Base-by-base conservation (phyloP, 148 eudicot genomes). In the Euryodendron excelsum region DNA sequence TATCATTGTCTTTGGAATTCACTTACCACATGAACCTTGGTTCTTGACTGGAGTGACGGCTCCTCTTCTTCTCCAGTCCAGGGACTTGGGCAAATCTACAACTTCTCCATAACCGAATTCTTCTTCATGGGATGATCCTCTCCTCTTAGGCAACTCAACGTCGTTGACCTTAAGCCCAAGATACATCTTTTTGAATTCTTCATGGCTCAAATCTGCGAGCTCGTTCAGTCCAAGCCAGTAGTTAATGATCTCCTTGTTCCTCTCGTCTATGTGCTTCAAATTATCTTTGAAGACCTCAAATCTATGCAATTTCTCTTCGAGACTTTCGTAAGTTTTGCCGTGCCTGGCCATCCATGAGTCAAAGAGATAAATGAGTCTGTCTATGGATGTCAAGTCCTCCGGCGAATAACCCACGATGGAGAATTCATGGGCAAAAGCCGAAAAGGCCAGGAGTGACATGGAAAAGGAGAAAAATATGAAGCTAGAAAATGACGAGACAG, bases 201-300 rank as follows among this genome's bases (percentile, higher is more conserved):
- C 97, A 78, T 96, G 99, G 79, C 87, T 93, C 89, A 96, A 78
- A 73, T 96, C 99, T 5, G 99, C 85, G 65, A 96, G 93, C 88
- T 93, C 98, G 59, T 96, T 96, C 30, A 93, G 79, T 28, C 98
- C 98, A 61, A 96, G 90, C 99, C 99, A 96, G 47, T 96, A 96
- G 83, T 85, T 93, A 56, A 81, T 84, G 18, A 82, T 70, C 60
- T 80, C 85, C 85, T 93, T 93, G 72, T 96, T 96, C 59, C 87
- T 88, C 79, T 91, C 99, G 79, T 96, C 98, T 56, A 96, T 93
- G 84, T 93, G 98, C 77, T 90, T 93, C 88, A 96, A 72, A 47
- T 93, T 96, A 25, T 93, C 98, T 88, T 85, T 90, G 74, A 96
- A 96, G 41, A 96, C 87, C 90, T 96, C 95, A 80, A 96, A 93